Evolutionary conservation across 345 rosid species (phyloP).

Genomic region (Gossypium thurberi): DNA sequence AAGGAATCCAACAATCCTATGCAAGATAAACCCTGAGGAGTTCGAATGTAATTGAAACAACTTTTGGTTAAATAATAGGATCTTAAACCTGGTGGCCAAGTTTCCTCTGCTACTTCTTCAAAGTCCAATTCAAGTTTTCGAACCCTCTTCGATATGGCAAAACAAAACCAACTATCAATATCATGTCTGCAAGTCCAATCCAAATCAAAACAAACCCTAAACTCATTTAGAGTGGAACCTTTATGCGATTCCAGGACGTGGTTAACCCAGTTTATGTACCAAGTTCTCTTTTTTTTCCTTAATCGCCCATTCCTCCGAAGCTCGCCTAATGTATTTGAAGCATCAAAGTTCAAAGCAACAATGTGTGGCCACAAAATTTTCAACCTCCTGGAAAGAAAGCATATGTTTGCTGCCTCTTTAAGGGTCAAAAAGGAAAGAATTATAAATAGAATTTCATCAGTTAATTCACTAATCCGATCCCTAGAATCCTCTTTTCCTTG

Average conservation of each 20-base stretch:
- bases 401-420: slow-evolving; percentile 1
- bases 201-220: slow-evolving; percentile 7
- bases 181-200: slow-evolving; percentile 10
- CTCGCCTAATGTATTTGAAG: not conserved
- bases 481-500: not conserved
- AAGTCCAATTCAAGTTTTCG: slow-evolving; percentile 1
- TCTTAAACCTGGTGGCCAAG: slow-evolving; percentile 9
- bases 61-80: slow-evolving; percentile 4
- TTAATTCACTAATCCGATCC: slow-evolving; percentile 4
- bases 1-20: not conserved
- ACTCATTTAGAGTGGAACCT: slow-evolving; percentile 6
- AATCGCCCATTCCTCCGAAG: not conserved
- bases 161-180: slow-evolving; percentile 7
- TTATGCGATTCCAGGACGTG: not conserved
- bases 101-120: slow-evolving; percentile 1
- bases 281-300: slow-evolving; percentile 5
- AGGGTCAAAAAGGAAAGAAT: slow-evolving; percentile 7
- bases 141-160: slow-evolving; percentile 7
- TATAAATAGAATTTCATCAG: not conserved
- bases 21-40: slow-evolving; percentile 12
- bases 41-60: slow-evolving; percentile 4
- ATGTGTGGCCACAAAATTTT: not conserved
- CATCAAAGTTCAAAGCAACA: slow-evolving; percentile 6
- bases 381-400: slow-evolving; percentile 10
- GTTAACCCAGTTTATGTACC: slow-evolving; percentile 3